A percentile compares a stretch with the other conserved stretches of the same genome.
Conservation (phyloP, 2,329 filamentous ascomycete genomes). For the Phyllosticta capitalensis region DNA sequence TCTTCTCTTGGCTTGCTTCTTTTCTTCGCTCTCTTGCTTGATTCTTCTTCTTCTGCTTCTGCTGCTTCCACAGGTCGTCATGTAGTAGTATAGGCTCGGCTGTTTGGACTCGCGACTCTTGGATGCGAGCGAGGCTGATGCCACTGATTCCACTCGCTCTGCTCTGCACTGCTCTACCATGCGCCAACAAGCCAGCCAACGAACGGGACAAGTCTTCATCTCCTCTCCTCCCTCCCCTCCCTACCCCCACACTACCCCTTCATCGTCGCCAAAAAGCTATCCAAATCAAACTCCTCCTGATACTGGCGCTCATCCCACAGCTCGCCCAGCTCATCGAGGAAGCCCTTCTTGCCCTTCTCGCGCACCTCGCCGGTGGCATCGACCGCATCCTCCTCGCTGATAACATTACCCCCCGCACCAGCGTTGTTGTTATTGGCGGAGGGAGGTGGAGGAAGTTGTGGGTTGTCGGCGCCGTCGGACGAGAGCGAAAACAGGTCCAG, state of each 20-base stretch:
- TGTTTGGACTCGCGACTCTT: too few species aligned
- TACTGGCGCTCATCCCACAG: conserved; percentile 97
- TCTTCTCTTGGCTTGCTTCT: too few species aligned
- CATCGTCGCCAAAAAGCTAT: conserved; percentile 93
- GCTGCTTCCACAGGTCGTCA: too few species aligned
- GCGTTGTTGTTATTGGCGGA: not conserved
- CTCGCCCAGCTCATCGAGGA: conserved; percentile 89
- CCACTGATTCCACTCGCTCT: too few species aligned
- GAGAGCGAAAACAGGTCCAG: conserved; percentile 84
- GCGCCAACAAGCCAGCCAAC: too few species aligned
- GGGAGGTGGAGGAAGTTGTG: conserved; percentile 40
- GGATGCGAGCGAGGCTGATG: too few species aligned
- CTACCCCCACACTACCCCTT: conserved; percentile 37
- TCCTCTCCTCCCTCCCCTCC: not conserved
- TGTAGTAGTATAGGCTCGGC: too few species aligned
- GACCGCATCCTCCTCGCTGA: conserved; percentile 73
- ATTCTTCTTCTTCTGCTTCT: too few species aligned
- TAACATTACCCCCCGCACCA: conserved; percentile 57
- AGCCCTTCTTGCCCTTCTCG: conserved; percentile 93
- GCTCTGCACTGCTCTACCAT: too few species aligned
- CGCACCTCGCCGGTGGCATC: conserved; percentile 79
- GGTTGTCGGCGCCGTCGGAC: conserved; percentile 39
- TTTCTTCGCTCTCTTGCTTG: too few species aligned
- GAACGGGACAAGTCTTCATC: too few species aligned
- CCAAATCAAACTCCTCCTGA: conserved; percentile 93